phyloP scores from a whole-genome alignment of 306 rosid genomes.

The Mimosa pudica region DNA sequence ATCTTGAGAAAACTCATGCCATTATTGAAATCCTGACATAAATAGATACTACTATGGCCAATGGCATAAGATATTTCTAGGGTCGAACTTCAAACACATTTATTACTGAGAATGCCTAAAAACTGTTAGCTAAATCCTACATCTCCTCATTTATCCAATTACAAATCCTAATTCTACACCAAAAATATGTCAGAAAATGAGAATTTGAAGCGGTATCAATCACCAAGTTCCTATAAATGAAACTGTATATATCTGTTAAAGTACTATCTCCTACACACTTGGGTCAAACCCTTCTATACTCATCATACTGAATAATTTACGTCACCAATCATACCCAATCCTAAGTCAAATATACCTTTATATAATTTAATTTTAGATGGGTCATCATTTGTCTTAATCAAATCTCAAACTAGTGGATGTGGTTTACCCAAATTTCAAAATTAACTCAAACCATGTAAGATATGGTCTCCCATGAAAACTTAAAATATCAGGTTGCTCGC shows the following conservation, averaged over 20 bases:
- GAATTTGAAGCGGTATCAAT: neutral
- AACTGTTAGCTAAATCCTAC: neutral
- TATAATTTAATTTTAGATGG: neutral
- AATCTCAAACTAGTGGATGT: neutral
- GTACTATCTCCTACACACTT: neutral
- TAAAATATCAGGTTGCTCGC: neutral
- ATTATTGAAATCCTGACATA: neutral
- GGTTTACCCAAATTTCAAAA: neutral
- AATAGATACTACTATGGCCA: neutral
- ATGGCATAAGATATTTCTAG: neutral
- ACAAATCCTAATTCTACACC: neutral
- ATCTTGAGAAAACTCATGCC: neutral
- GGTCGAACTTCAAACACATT: neutral
- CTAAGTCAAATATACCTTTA: neutral
- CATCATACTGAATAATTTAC: neutral
- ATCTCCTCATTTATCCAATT: neutral
- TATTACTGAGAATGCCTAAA: neutral
- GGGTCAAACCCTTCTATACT: neutral
- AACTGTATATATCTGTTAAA: neutral
- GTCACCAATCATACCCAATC: neutral
- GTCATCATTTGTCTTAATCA: neutral
- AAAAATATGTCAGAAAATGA: neutral
- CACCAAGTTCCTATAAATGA: neutral
- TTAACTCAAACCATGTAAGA: neutral
- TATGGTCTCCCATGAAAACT: slow-evolving; percentile 5